Percentiles rank a stretch among this genome's conserved stretches.
These are phyloP conservation scores for Galeopsis tetrahit DNA, from an alignment of 257 asterid species.

Conservation along the genomic window DNA sequence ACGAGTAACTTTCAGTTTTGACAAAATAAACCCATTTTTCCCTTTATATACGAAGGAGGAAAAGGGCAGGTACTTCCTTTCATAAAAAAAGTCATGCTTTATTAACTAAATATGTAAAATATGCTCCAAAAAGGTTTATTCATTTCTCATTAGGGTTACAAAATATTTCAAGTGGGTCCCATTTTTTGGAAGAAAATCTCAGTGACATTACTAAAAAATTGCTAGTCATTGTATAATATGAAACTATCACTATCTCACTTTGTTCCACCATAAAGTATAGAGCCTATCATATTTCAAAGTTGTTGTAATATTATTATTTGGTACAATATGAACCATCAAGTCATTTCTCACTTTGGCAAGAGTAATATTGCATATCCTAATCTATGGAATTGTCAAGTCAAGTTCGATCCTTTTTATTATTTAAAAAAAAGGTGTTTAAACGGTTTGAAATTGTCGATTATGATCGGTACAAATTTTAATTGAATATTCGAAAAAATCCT, in stretches of 20 bases:
- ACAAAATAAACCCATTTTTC: conserved; percentile 29
- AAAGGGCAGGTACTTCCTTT: conserved; percentile 25
- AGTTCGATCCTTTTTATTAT: too few species aligned
- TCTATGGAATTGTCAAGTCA: too few species aligned
- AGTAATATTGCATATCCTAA: too few species aligned
- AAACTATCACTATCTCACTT: conserved; percentile 34
- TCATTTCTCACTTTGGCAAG: too few species aligned
- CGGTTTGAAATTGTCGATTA: too few species aligned
- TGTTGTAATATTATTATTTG: background rate
- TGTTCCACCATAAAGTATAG: conserved; percentile 23
- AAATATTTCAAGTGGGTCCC: conserved; percentile 32
- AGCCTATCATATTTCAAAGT: conserved; percentile 13
- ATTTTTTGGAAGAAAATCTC: conserved; percentile 32
- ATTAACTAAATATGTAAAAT: conserved; percentile 27
- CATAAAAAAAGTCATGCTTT: conserved; percentile 34
- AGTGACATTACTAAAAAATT: conserved; percentile 25
- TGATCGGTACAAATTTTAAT: too few species aligned
- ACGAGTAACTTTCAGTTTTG: conserved; percentile 39
- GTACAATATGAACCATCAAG: background rate
- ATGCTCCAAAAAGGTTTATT: conserved; percentile 33
- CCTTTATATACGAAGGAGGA: background rate
- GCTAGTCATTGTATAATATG: background rate
- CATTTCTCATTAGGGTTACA: conserved; percentile 15
- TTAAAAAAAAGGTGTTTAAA: too few species aligned
- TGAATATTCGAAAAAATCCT: too few species aligned